Percentiles rank a stretch among this genome's conserved stretches.
Evolutionary conservation across 805 yeast genomes (phyloP).

Genomic region (Candida silvatica): DNA sequence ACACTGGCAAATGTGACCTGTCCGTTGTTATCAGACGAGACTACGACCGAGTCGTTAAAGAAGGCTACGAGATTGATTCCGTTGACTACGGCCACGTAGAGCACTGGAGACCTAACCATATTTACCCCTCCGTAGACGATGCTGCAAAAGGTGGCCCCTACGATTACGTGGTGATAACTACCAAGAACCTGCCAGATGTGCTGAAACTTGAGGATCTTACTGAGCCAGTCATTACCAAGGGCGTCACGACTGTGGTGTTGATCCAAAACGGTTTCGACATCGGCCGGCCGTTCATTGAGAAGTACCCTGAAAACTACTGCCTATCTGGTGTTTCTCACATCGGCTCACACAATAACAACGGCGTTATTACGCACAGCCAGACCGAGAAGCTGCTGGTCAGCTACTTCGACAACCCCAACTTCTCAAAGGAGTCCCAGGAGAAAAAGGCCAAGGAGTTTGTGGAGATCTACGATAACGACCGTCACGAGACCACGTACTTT

Average conservation of each 20-base stretch:
- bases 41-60: constrained; percentile 35
- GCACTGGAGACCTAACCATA: constrained; percentile 45
- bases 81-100: constrained; percentile 49
- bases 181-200: constrained; percentile 63
- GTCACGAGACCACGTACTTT: constrained; percentile 31
- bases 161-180: constrained; percentile 28
- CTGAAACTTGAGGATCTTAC: constrained; percentile 31
- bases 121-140: constrained; percentile 25
- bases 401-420: constrained; percentile 35
- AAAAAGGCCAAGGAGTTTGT: constrained; percentile 35
- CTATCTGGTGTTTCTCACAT: constrained; percentile 32
- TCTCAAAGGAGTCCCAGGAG: constrained; percentile 23
- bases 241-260: constrained; percentile 25
- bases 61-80: constrained; percentile 27
- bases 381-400: constrained; percentile 44
- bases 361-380: constrained; percentile 37
- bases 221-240: constrained; percentile 23
- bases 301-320: constrained; percentile 22
- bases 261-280: constrained; percentile 33
- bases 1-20: constrained; percentile 37
- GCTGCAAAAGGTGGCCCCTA: constrained; percentile 34
- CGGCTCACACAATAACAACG: constrained; percentile 29
- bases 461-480: constrained; percentile 33
- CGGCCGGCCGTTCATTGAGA: constrained; percentile 22
- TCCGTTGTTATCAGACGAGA: constrained; percentile 59